Percentiles rank a stretch among this genome's conserved stretches.
These are phyloP conservation scores for Tuber calosporum DNA, from an alignment of 495 filamentous ascomycete genomes.

Conservation along the genomic window DNA sequence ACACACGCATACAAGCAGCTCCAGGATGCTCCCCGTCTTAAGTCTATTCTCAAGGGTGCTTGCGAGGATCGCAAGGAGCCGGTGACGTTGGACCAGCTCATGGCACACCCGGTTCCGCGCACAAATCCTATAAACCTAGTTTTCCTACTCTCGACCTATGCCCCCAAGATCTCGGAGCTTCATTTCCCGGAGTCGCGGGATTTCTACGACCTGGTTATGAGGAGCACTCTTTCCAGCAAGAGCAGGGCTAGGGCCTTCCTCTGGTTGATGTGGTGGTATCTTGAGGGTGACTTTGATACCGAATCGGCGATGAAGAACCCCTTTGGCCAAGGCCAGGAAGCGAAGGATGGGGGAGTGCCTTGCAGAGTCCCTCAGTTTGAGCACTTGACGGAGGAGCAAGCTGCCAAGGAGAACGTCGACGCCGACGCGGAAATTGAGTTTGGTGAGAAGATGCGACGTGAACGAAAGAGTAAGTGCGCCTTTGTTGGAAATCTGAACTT, in stretches of 20 bases:
- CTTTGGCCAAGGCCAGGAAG: conserved; percentile 69
- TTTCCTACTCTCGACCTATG: conserved; percentile 87
- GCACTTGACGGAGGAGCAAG: conserved; percentile 67
- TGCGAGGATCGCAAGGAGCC: conserved; percentile 90
- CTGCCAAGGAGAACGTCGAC: conserved; percentile 81
- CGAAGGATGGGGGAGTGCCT: conserved; percentile 55
- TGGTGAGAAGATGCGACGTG: conserved; percentile 73
- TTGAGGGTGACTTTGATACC: conserved; percentile 87
- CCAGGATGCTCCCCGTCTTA: conserved; percentile 90
- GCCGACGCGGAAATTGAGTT: conserved; percentile 76
- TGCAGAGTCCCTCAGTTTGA: conserved; percentile 78
- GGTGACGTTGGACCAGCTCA: conserved; percentile 74
- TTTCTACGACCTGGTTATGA: conserved; percentile 96
- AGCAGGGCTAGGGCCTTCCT: conserved; percentile 84
- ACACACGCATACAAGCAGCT: conserved; percentile 95
- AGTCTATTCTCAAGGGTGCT: conserved; percentile 94
- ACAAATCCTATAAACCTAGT: conserved; percentile 97
- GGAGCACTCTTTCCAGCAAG: conserved; percentile 68
- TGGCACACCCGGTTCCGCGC: conserved; percentile 58
- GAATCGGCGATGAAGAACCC: conserved; percentile 81
- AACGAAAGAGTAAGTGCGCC: conserved; percentile 62
- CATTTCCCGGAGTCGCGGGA: conserved; percentile 82
- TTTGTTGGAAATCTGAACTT: conserved; percentile 46
- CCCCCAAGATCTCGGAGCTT: conserved; percentile 80
- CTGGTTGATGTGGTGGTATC: conserved; percentile 98